Evolutionary conservation across 2,329 filamentous ascomycete species (phyloP).

Genomic region (Ophiostoma triangulosporum): DNA sequence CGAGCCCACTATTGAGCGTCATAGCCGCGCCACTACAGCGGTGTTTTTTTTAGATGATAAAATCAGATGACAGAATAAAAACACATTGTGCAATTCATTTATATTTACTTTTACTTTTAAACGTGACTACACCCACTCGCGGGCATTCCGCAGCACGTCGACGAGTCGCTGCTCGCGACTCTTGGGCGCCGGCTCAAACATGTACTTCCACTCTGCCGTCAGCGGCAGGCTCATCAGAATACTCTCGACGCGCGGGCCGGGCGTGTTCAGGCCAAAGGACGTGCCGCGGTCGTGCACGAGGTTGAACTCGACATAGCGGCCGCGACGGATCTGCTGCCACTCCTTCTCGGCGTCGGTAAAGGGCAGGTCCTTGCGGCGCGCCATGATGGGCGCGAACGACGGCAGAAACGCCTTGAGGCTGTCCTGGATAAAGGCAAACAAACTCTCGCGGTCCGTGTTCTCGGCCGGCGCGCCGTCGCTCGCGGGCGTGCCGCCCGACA

Average conservation of each 20-base stretch:
- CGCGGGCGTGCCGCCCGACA: constrained; percentile 30
- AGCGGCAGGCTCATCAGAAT: constrained; percentile 94
- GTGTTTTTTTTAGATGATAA: no score
- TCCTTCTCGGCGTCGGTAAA: constrained; percentile 77
- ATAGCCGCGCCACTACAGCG: no score
- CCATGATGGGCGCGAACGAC: constrained; percentile 78
- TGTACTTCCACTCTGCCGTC: constrained; percentile 90
- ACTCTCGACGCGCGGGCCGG: constrained; percentile 82
- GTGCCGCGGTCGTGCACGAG: constrained; percentile 93
- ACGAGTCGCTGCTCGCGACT: constrained; percentile 69
- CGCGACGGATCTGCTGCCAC: constrained; percentile 90
- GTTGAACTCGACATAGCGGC: constrained; percentile 98
- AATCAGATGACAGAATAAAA: no score
- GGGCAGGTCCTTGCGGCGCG: constrained; percentile 81
- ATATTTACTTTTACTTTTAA: background rate
- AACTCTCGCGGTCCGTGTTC: constrained; percentile 57
- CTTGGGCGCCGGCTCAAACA: constrained; percentile 70
- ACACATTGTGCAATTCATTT: no score
- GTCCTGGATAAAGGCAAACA: constrained; percentile 81
- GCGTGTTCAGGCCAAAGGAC: constrained; percentile 84
- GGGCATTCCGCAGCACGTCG: constrained; percentile 52
- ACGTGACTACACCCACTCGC: constrained; percentile 45
- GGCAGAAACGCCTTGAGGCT: constrained; percentile 79
- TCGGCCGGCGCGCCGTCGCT: background rate
- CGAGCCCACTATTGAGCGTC: no score